Evolutionary conservation across 495 filamentous ascomycete genomes (phyloP), one percentile per base, ranked within the genome.

Genomic region (Xylaria telfairii): DNA sequence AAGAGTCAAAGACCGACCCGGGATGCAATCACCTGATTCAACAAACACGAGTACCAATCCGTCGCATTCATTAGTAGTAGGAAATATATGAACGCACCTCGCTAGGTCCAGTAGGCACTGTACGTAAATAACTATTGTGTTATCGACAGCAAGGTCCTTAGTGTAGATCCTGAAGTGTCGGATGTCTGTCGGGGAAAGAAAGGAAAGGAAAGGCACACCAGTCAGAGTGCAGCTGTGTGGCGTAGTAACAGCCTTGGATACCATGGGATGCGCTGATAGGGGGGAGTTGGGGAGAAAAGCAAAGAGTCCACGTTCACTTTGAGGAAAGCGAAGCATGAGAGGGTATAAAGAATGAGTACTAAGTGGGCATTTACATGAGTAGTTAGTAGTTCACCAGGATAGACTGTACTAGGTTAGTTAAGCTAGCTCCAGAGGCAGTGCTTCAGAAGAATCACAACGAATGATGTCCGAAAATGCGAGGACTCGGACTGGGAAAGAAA

Each of bases 401-500:
- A 21, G 34, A 19, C n/a, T 26, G n/a, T 15, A 32, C 4, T n/a
- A 4, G 12, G 17, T 15, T 26, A 47, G 13, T 19, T 34, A 41
- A 46, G 30, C 63, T 32, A 65, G 63, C 39, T 54, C 21, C 47
- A 57, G 65, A 59, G 64, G 64, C 64, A 10, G 47, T 66, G 64
- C 64, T 53, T n/a, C 19, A 28, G 34, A 21, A 37, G 44, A 34
- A 24, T 51, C 30, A 51, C 62, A 37, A 30, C 30, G n/a, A 44
- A 65, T 9, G n/a, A 37, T 37, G 60, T 47, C 60, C 41, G 26
- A 63, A 63, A 32, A 26, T 28, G 47, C 34, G 49, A 17, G 19
- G 54, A 68, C 39, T 47, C 51, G 54, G 66, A 47, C 66, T 39
- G 66, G 28, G 13, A 24, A 42, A 28, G 12, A 44, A 9, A 46